These are phyloP conservation scores for Gracilaria vermiculophylla DNA, from an alignment of 23 red algal genomes.

Conservation along the genomic window DNA sequence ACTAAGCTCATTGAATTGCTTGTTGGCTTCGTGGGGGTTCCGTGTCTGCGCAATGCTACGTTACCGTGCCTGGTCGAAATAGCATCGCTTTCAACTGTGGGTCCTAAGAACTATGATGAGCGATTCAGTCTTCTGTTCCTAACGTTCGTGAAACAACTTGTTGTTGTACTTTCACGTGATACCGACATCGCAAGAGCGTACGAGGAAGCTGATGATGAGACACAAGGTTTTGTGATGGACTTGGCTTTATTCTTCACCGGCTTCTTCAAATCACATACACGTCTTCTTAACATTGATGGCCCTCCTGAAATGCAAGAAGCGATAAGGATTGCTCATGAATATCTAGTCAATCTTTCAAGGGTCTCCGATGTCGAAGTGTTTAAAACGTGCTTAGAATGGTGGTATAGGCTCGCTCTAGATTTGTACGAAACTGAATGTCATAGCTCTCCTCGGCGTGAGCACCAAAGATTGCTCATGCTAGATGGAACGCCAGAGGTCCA, in stretches of 20 bases:
- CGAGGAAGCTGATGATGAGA: conserved; percentile 75
- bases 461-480: not conserved
- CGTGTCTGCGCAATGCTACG: conserved; percentile 71
- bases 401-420: conserved; percentile 75
- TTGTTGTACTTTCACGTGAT: conserved; percentile 59
- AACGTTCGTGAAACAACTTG: conserved; percentile 82
- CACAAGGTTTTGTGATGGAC: conserved; percentile 90
- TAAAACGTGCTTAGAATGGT: conserved; percentile 98
- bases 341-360: conserved; percentile 84
- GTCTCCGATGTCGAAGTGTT: conserved; percentile 95
- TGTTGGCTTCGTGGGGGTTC: conserved; percentile 61
- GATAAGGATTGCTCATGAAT: conserved; percentile 71
- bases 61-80: conserved; percentile 94
- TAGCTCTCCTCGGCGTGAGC: not conserved
- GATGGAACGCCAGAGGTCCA: conserved; percentile 1
- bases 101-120: conserved; percentile 62
- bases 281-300: conserved; percentile 69
- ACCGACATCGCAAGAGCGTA: conserved; percentile 80
- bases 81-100: not conserved
- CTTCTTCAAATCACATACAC: conserved; percentile 83
- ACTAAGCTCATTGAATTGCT: conserved; percentile 90
- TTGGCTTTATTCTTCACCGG: conserved; percentile 95
- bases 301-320: conserved; percentile 61
- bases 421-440: conserved; percentile 79
- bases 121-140: conserved; percentile 80